Base-by-base conservation (phyloP, 768 basidiomycete genomes). In the Lactarius quietus region DNA sequence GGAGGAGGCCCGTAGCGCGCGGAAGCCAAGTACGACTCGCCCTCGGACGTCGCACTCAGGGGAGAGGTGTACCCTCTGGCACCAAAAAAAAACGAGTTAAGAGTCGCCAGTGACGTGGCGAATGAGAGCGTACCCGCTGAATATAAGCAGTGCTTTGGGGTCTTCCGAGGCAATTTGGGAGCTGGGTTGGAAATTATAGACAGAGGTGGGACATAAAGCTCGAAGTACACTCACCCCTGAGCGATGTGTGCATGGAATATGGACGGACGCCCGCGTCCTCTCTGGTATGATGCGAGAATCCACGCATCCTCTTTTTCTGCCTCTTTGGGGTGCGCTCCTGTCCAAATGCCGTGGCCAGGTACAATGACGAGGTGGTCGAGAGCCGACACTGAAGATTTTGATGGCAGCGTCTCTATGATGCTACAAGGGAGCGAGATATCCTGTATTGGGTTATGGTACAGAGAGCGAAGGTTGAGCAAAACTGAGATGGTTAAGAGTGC, bases 261-360 rank as follows among this genome's bases (percentile, higher is more conserved):
- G 64, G 78, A 78, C 3, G 93, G 80, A 61, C 88, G 86, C 3
- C 86, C 85, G 20, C 81, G 78, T 1, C 87, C 89, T 61, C 76
- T 82, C 76, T 97, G 95, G 73, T 90, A 91, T 10, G 85, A 78
- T 70, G 95, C 90, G 31, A 98, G 77, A 0, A 91, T 78, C 95
- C 96, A 98, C 38, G 89, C 81, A 33, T 80, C 80, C 58, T 92
- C 88, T 51, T 86, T 78, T 23, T 81, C 69, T 53, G 83, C 79
- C 26, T 80, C 79, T 0, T 79, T 76, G n/a, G 82, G 76, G 65
- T 82, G 80, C 20, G 79, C 78, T 20, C 91, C 92, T 51, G 79
- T 82, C 93, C 93, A 96, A 41, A 97, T 90, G 2, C 90, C 90
- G 76, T 98, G 95, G 1, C 95, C 94, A 0, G 96, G 93, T 1